These are phyloP conservation scores for Arabidopsis lyrata DNA, from an alignment of 441 rosid genomes.

Conservation along the genomic window DNA sequence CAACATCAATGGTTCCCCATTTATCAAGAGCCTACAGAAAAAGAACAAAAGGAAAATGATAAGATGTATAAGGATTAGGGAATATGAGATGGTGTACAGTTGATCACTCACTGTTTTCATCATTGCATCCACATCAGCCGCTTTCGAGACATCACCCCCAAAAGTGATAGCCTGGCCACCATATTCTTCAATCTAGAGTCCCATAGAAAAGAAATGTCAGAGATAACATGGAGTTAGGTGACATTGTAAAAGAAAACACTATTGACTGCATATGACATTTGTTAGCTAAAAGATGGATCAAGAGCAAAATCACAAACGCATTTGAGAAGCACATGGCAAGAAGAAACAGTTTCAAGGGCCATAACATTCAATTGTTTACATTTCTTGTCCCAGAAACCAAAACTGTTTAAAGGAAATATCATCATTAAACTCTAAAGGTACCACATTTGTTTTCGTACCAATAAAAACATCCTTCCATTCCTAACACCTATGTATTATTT, in stretches of 20 bases:
- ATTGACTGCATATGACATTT: neutral
- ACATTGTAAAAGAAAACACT: neutral
- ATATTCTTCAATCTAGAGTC: slow-evolving; percentile 75
- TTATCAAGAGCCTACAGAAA: slow-evolving; percentile 75
- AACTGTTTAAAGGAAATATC: neutral
- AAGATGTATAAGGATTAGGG: slow-evolving; percentile 16
- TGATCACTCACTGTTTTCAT: slow-evolving; percentile 78
- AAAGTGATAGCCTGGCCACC: slow-evolving; percentile 94
- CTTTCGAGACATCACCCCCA: slow-evolving; percentile 95
- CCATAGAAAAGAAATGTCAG: slow-evolving; percentile 19
- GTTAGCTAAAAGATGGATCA: slow-evolving; percentile 5
- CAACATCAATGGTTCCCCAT: slow-evolving; percentile 93
- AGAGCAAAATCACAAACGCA: slow-evolving; percentile 9
- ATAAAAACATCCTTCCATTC: neutral
- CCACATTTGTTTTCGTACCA: slow-evolving; percentile 1
- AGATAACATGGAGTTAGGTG: neutral
- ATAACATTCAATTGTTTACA: neutral
- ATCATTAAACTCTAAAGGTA: slow-evolving; percentile 19
- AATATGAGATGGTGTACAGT: slow-evolving; percentile 17
- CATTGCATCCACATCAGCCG: slow-evolving; percentile 91
- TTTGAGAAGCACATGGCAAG: slow-evolving; percentile 14
- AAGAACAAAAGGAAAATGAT: slow-evolving; percentile 21
- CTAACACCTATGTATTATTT: too few species aligned
- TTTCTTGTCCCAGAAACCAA: neutral
- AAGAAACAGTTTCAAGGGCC: slow-evolving; percentile 3